Conservation (phyloP, 345 rosid species). For the Boechera divaricarpa region DNA sequence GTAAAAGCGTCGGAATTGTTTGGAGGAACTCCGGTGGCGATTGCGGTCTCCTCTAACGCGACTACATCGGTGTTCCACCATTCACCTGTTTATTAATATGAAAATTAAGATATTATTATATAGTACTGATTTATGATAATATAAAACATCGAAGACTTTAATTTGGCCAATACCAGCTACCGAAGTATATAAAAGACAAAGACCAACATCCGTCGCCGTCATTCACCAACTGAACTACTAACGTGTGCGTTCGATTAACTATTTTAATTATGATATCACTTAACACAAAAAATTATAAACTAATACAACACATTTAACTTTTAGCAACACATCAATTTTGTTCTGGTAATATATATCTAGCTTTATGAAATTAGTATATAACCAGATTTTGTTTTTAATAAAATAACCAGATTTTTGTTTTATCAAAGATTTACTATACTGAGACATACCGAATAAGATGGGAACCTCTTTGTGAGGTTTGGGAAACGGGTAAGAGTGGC, state of each 20-base stretch:
- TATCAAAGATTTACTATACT: neutral
- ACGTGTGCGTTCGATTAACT: conserved; percentile 13
- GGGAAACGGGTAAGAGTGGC: conserved; percentile 76
- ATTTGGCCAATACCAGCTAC: neutral
- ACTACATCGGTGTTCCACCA: conserved; percentile 88
- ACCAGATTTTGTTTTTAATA: no score
- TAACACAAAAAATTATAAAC: neutral
- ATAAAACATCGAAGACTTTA: neutral
- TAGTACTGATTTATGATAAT: neutral
- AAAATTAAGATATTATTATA: neutral
- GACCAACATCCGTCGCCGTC: conserved; percentile 21
- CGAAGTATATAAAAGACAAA: neutral
- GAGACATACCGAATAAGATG: conserved; percentile 64
- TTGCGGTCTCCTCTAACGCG: conserved; percentile 61
- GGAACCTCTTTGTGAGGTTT: conserved; percentile 76
- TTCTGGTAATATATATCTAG: neutral
- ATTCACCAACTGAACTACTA: conserved; percentile 21
- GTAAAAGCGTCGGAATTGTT: conserved; percentile 79
- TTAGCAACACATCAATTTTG: neutral
- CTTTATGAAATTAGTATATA: neutral
- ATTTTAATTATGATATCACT: neutral
- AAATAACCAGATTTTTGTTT: neutral
- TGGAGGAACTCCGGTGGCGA: conserved; percentile 64
- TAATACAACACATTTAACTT: neutral
- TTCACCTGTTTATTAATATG: conserved; percentile 59